Evolutionary conservation across 176 grass and related monocot species (phyloP), one percentile per base, ranked within the genome.

Genomic region (Stipa capillata): DNA sequence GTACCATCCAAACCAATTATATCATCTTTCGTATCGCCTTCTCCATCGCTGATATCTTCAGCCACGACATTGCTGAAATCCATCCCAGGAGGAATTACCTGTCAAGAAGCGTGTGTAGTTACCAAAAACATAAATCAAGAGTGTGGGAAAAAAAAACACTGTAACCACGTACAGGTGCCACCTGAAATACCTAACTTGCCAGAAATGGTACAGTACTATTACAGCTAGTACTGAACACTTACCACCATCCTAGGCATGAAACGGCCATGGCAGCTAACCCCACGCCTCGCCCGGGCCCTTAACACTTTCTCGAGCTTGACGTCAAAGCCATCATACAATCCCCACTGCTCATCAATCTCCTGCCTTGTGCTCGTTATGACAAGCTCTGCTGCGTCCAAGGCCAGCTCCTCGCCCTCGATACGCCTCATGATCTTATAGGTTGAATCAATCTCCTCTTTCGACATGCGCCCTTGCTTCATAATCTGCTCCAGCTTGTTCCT

Each of bases 81-180:
- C 96, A 98, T 98, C 45, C 96, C 96, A 55, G 96, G 96, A 82
- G 96, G 90, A 83, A 98, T 98, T 35, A 98, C 96, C 96, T 98
- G 87, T 40, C 63, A 86, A 65, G 28, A 73, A 74, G 43, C 6
- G 27, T 20, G n/a, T 44, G 5, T 13, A 29, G 17, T 73, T 11
- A 73, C 7, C 13, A 71, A 4, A 71, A 17, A 54, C 5, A 28
- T 4, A 70, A 23, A 69, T 60, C 12, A 43, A 17, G 47, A 16
- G 16, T 48, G 20, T 35, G 28, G 13, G 21, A 28, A 41, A 28
- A 36, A 15, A 20, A 45, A 29, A 45, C 14, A 31, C 3, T 43
- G 20, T 28, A 43, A 23, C 14, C 48, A 57, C 27, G 79, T 17
- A 17, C n/a, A n/a, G n/a, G n/a, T 57, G 23, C 43, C 23, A 47